Evolutionary conservation across 1,139 yeast species (phyloP).

Genomic region (Meyerozyma elateridarum): DNA sequence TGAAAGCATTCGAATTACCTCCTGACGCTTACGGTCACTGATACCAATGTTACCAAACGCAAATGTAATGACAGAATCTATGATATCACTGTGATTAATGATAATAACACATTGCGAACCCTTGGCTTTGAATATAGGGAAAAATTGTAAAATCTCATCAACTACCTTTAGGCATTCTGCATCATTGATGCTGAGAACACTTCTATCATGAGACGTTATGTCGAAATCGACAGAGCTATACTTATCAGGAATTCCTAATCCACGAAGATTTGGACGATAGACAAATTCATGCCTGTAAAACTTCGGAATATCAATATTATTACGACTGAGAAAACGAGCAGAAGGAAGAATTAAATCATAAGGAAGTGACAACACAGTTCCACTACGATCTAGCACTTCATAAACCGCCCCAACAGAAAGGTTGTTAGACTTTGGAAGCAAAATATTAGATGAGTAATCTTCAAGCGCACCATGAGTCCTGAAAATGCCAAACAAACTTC

Average conservation of each 20-base stretch:
- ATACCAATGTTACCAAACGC: constrained; percentile 75
- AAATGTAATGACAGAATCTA: constrained; percentile 58
- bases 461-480: constrained; percentile 84
- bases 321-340: constrained; percentile 75
- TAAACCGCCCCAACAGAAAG: constrained; percentile 64
- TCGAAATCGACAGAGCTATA: constrained; percentile 86
- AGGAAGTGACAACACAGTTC: constrained; percentile 82
- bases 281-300: constrained; percentile 76
- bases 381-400: constrained; percentile 79
- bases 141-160: constrained; percentile 61
- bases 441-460: constrained; percentile 46
- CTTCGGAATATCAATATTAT: constrained; percentile 52
- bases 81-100: constrained; percentile 74
- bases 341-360: constrained; percentile 85
- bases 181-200: constrained; percentile 52
- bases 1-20: constrained; percentile 67
- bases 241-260: constrained; percentile 66
- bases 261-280: constrained; percentile 56
- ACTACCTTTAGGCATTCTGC: constrained; percentile 84
- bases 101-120: constrained; percentile 51
- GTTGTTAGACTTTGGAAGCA: constrained; percentile 79
- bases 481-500: constrained; percentile 57
- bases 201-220: constrained; percentile 54
- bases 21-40: constrained; percentile 54
- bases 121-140: constrained; percentile 56